Evolutionary conservation across 257 asterid species (phyloP), one percentile per base, ranked within the genome.

Genomic region (Gentiana macrophylla): DNA sequence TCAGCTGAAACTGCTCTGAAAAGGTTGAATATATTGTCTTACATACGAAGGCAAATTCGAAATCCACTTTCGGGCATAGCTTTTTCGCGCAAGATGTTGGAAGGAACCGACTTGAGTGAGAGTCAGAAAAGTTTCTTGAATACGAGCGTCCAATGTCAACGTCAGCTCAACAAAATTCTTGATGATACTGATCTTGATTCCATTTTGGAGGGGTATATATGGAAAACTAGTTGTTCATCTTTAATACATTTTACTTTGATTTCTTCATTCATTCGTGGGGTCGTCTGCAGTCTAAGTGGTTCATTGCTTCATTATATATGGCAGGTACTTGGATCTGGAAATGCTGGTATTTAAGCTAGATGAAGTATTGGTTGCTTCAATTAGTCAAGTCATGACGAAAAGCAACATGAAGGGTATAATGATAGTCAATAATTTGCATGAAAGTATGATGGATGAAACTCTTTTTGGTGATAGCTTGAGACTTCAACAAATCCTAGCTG

Each of bases 141-240:
- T 33, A 85, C 94, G 1, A 88, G 95, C 50, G 60, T 61, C n/a
- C 79, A 76, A 65, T 87, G 98, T 67, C 97, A 87, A 63, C 82
- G 67, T 12, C 98, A 87, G 77, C 88, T 91, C 32, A 82, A 72
- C 75, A 87, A 81, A 60, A 78, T 91, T 72, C 89, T 91, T 2
- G 97, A 91, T 13, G 98, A 88, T 67, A 85, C 95, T 3, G 95
- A 91, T 80, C 94, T 91, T 48, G 98, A 88, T 71, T 74, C 81
- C 68, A 87, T 91, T 63, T 84, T 81, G 2, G 95, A 88, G 12
- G 95, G 98, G 95, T 90, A 80, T 2, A 24, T 24, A 24, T 24
- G 24, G 24, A 24, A 0, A 41, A 41, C 6, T 41, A 41, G 46
- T 41, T 5, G 46, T 10, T 41, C 6, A 41, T 10, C 6, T 1